Evolutionary conservation across 257 asterid species (phyloP), one percentile per base, ranked within the genome.

Genomic region (Galeopsis tetrahit): DNA sequence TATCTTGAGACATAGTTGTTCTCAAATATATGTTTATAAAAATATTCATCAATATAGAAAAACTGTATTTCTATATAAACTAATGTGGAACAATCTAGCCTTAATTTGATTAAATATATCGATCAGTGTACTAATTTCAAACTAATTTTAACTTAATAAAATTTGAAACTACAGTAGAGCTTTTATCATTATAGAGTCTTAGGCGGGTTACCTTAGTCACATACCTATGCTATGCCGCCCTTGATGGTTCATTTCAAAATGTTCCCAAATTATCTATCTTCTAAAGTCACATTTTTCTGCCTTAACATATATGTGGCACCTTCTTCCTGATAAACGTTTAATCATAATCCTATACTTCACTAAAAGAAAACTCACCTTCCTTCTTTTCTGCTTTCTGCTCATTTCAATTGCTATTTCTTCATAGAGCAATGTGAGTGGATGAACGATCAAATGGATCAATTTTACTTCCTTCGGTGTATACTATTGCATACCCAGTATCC

Each of bases 401-500:
- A 46, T 46, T 46, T 11, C 52, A 46, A 46, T 46, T 46, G 14
- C 15, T 43, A 21, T 21, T 21, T 21, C 9, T 11, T 7, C 21
- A 13, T 48, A 13, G 7, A 48, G 55, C 21, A 48, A 11, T 13
- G 55, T 11, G 21, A n/a, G 15, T n/a, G 31, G 3, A 51, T 51
- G 31, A 51, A 14, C 28, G 15, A 66, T 66, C 44, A 66, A 28
- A 31, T 66, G 71, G n/a, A n/a, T n/a, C n/a, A n/a, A 38, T 38
- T 52, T 52, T 5, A n/a, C 3, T 52, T n/a, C 7, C 56, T 10
- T 21, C 6, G 42, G 42, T 38, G 42, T 38, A 38, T 38, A 0
- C 42, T 21, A 38, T 38, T 55, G 10, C 43, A 44, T 51, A 66
- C 71, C n/a, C 44, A 46, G 38, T 10, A 46, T 44, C 71, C 59